Conservation (phyloP, 2,329 filamentous ascomycete species). For the Onygenales sp. region DNA sequence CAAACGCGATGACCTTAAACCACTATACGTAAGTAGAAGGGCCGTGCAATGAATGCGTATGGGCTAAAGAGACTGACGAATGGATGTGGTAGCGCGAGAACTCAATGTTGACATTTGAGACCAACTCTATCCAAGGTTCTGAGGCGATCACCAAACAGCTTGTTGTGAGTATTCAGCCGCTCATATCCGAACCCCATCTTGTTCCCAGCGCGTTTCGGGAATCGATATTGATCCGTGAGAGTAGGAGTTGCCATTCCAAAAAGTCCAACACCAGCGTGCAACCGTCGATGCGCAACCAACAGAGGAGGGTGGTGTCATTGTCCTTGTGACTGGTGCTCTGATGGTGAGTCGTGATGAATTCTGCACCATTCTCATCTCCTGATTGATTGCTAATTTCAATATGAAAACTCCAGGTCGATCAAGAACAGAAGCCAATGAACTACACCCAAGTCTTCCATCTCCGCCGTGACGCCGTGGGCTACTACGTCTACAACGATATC, state of each 20-base stretch:
- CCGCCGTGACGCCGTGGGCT: slow-evolving; percentile 61
- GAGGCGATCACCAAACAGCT: slow-evolving; percentile 78
- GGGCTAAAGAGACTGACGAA: too few species aligned
- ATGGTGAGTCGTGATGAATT: too few species aligned
- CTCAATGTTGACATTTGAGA: slow-evolving; percentile 96
- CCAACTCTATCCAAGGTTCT: slow-evolving; percentile 57
- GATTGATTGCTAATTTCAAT: too few species aligned
- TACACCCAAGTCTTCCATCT: slow-evolving; percentile 89
- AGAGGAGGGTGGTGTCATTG: slow-evolving; percentile 61
- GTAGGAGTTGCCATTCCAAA: slow-evolving; percentile 70
- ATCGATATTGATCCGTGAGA: too few species aligned
- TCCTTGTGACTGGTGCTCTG: slow-evolving; percentile 80
- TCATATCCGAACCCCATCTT: too few species aligned
- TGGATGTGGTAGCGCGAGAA: too few species aligned
- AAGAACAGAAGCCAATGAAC: slow-evolving; percentile 76
- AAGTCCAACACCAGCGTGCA: slow-evolving; percentile 67
- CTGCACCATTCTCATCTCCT: too few species aligned
- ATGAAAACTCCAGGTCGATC: too few species aligned
- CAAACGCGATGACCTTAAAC: too few species aligned
- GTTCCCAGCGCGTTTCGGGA: too few species aligned
- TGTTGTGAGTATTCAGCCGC: slow-evolving; percentile 59
- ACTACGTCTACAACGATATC: slow-evolving; percentile 87
- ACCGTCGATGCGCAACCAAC: slow-evolving; percentile 80
- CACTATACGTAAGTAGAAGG: too few species aligned
- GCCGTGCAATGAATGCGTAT: too few species aligned